Base-by-base conservation (phyloP, 495 filamentous ascomycete genomes). In the Pyrenula massariospora region DNA sequence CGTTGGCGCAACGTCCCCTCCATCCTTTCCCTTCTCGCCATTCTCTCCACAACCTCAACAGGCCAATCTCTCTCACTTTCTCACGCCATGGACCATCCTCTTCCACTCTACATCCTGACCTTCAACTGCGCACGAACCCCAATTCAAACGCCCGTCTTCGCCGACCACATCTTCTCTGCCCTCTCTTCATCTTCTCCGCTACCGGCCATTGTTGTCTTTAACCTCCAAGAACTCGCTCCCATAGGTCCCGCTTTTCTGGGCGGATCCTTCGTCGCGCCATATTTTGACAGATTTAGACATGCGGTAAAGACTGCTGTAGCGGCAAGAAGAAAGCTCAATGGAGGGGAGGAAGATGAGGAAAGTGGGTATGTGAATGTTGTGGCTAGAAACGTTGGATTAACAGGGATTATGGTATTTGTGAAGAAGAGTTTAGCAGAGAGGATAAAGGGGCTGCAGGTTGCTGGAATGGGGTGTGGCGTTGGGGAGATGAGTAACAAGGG, bases 401-500 rank as follows among this genome's bases (percentile, higher is more conserved):
- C 91, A 1, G 89, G 78, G 24, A 78, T 96, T 49, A 82, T 96
- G 78, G 76, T 95, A 19, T 96, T 95, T 64, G 77, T 73, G 21
- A 70, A 72, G 50, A 74, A 79, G 25, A 80, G 84, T 25, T 69
- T 86, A 15, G 70, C 74, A 0, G 61, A 71, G 10, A 69, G 72
- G 15, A 70, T 96, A 24, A 66, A 73, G 12, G 75, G 77, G 63
- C 69, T 89, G 2, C 79, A 87, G 55, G 82, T 79, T 12, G 88
- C 84, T 1, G 87, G 84, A 24, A 84, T 89, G 1, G 91, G 93
- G 1, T 81, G 95, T 36, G 93, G 93, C 1, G 53, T 91, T 1
- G 81, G 81, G 55, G 84, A 87, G 25, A 93, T 96, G 88, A 91
- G 90, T 2, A 96, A 96, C 63, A 98, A 98, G 65, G 93, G 91